A percentile compares a stretch with the other conserved stretches of the same genome.
These are phyloP conservation scores for Aureobasidium leucospermi DNA, from an alignment of 2,329 filamentous ascomycete species.

Conservation along the genomic window DNA sequence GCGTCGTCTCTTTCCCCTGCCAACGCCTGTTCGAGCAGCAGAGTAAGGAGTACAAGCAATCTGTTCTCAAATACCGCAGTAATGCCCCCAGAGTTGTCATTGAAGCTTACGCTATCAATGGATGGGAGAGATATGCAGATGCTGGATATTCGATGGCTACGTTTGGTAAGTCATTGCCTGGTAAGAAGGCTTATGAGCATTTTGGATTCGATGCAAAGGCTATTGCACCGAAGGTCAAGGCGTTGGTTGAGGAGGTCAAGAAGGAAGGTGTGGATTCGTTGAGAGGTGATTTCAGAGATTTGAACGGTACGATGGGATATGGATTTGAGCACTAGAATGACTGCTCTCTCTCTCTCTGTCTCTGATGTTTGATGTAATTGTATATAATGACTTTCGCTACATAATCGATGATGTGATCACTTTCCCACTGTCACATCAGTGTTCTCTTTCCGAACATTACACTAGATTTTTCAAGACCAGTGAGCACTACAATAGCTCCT, in stretches of 20 bases:
- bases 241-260: constrained; percentile 30
- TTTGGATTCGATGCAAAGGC: constrained; percentile 47
- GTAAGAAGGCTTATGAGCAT: constrained; percentile 47
- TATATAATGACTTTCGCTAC: too few relatives aligned
- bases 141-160: constrained; percentile 47
- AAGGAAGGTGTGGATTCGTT: constrained; percentile 28
- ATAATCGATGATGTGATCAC: too few relatives aligned
- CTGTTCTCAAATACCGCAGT: background rate
- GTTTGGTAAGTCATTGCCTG: constrained; percentile 51
- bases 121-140: constrained; percentile 56
- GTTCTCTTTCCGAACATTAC: too few relatives aligned
- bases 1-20: constrained; percentile 46
- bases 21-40: constrained; percentile 45
- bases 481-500: too few relatives aligned
- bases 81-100: constrained; percentile 43
- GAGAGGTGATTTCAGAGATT: constrained; percentile 25
- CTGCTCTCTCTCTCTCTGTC: too few relatives aligned
- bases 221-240: constrained; percentile 35
- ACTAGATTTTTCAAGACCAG: too few relatives aligned
- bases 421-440: too few relatives aligned
- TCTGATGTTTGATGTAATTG: too few relatives aligned
- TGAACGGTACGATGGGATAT: constrained; percentile 19
- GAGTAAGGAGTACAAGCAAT: constrained; percentile 34
- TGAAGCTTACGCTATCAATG: constrained; percentile 51
- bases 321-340: constrained; percentile 20